phyloP scores from a whole-genome alignment of 164 flowering plant genomes.

The Magnolia kwangsiensis region DNA sequence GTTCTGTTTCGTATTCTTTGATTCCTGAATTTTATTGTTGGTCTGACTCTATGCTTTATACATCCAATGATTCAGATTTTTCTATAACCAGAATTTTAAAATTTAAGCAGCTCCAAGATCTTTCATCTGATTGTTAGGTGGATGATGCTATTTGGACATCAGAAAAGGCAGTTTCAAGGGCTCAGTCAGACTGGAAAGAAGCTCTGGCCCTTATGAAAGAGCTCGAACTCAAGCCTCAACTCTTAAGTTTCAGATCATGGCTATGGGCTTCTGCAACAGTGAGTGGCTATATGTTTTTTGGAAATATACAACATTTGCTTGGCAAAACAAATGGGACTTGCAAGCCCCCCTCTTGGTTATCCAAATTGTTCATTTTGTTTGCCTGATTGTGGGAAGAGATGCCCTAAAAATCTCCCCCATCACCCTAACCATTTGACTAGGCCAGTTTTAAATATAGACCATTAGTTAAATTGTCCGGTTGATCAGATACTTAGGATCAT shows the following conservation, averaged over 20 bases:
- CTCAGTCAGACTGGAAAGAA: conserved; percentile 67
- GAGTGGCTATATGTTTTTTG: conserved; percentile 17
- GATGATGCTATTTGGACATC: conserved; percentile 83
- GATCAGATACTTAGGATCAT: too few species aligned
- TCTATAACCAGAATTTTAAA: background rate
- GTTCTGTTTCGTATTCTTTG: conserved; percentile 38
- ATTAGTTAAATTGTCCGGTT: too few species aligned
- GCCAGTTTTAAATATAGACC: too few species aligned
- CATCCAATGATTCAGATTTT: background rate
- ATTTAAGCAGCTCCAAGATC: conserved; percentile 2
- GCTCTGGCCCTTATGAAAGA: conserved; percentile 50
- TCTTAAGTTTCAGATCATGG: conserved; percentile 68
- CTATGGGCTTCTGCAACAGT: conserved; percentile 95
- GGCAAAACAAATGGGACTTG: background rate
- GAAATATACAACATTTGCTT: background rate
- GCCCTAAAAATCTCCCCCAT: background rate
- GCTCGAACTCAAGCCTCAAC: conserved; percentile 50
- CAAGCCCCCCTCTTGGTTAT: background rate
- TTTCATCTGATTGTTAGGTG: conserved; percentile 39
- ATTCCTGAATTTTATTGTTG: background rate
- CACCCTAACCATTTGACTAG: too few species aligned
- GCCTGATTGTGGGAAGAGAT: background rate
- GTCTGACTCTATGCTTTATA: background rate
- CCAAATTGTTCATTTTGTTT: background rate
- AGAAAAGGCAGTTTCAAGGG: conserved; percentile 58